Conservation (phyloP, 2,329 filamentous ascomycete genomes). For the Exophiala lecanii-corni region DNA sequence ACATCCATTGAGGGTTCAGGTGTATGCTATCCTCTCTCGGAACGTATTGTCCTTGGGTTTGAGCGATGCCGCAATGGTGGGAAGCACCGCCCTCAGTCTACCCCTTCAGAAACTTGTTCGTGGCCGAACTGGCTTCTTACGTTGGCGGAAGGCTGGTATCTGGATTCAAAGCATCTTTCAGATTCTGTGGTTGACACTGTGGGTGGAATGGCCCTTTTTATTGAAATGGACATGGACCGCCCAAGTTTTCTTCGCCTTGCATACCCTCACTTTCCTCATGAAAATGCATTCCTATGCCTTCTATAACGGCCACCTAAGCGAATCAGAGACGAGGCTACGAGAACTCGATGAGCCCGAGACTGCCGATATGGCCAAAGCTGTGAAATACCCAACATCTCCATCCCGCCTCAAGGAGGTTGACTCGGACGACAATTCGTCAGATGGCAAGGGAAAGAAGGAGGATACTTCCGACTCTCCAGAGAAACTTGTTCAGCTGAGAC, state of each 20-base stretch:
- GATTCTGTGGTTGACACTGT: slow-evolving; percentile 69
- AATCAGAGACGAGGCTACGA: slow-evolving; percentile 74
- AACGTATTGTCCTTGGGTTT: slow-evolving; percentile 84
- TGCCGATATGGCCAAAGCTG: slow-evolving; percentile 56
- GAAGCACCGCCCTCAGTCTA: slow-evolving; percentile 65
- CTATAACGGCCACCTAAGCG: slow-evolving; percentile 92
- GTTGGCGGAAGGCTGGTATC: slow-evolving; percentile 76
- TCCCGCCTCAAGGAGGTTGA: slow-evolving; percentile 28
- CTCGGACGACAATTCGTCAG: slow-evolving; percentile 29
- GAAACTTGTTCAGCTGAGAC: slow-evolving; percentile 64
- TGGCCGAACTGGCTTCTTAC: slow-evolving; percentile 51
- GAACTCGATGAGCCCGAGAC: slow-evolving; percentile 67
- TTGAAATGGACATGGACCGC: slow-evolving; percentile 94
- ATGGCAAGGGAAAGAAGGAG: slow-evolving; percentile 18
- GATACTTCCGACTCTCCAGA: slow-evolving; percentile 39
- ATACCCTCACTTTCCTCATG: slow-evolving; percentile 90
- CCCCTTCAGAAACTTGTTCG: slow-evolving; percentile 68
- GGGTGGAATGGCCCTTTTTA: slow-evolving; percentile 79
- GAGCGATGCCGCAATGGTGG: slow-evolving; percentile 81
- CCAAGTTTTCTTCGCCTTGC: slow-evolving; percentile 89
- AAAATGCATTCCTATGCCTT: slow-evolving; percentile 99
- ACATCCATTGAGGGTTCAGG: slow-evolving; percentile 74
- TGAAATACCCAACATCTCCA: slow-evolving; percentile 65
- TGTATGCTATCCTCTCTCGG: slow-evolving; percentile 82
- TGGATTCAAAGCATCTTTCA: slow-evolving; percentile 80